Conservation (phyloP, 2,329 filamentous ascomycete genomes). For the Alternaria metachromatica region DNA sequence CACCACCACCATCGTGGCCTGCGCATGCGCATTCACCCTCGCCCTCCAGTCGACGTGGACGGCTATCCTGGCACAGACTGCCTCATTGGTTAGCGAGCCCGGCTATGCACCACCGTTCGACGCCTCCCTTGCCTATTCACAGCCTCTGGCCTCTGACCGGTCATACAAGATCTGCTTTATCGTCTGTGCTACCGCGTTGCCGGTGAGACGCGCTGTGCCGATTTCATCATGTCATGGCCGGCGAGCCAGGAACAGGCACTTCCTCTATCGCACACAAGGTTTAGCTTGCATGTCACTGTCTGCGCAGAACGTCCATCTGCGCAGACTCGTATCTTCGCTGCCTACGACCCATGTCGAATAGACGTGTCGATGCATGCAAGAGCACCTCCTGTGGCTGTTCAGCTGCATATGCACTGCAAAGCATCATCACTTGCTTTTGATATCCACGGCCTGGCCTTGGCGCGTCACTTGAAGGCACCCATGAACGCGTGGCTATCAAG, state of each 20-base stretch:
- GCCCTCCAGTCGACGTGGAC: neutral
- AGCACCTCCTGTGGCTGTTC: neutral
- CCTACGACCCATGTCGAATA: neutral
- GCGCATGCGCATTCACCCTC: neutral
- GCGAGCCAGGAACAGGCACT: slow-evolving; percentile 10
- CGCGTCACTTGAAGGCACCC: neutral
- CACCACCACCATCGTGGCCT: neutral
- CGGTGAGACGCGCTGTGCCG: slow-evolving; percentile 26
- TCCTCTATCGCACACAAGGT: neutral
- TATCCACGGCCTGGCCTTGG: slow-evolving; percentile 3
- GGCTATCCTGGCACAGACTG: slow-evolving; percentile 7
- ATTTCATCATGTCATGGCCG: slow-evolving; percentile 11
- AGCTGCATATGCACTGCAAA: slow-evolving; percentile 6
- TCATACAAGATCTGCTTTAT: slow-evolving; percentile 25
- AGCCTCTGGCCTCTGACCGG: slow-evolving; percentile 31
- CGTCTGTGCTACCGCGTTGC: slow-evolving; percentile 26
- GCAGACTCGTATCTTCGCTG: slow-evolving; percentile 10
- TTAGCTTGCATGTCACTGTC: neutral
- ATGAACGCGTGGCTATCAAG: neutral
- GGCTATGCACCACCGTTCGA: slow-evolving; percentile 23
- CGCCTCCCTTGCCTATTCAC: slow-evolving; percentile 8
- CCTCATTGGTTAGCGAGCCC: slow-evolving; percentile 18
- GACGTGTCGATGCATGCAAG: neutral
- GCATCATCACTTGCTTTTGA: slow-evolving; percentile 7
- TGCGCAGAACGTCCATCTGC: neutral